Conservation (phyloP, 2,329 filamentous ascomycete genomes). For the Penicillium sclerotigenum region DNA sequence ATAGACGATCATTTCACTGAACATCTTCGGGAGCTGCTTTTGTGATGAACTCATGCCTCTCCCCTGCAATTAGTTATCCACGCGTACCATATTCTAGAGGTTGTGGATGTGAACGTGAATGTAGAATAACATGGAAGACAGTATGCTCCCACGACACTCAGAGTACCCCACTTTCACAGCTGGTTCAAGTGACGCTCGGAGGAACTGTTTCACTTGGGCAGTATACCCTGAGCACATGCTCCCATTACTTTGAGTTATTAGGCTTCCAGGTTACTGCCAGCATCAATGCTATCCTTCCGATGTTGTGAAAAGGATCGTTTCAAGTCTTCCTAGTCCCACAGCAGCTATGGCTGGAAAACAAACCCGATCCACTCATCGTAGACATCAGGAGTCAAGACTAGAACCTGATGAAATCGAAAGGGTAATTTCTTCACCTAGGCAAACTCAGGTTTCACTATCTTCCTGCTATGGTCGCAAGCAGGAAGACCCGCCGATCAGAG, state of each 20-base stretch:
- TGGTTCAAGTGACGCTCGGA: neutral
- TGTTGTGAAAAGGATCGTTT: neutral
- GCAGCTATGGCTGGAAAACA: neutral
- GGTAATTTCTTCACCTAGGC: neutral
- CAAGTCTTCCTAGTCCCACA: conserved; percentile 9
- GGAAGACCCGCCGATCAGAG: neutral
- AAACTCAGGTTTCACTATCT: neutral
- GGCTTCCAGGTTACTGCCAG: neutral
- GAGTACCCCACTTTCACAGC: neutral
- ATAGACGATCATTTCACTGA: neutral
- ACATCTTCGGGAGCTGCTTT: neutral
- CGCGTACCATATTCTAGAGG: neutral
- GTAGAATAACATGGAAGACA: neutral
- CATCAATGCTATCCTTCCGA: neutral
- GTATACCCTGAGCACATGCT: neutral
- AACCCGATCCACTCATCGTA: conserved; percentile 6
- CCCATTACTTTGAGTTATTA: neutral
- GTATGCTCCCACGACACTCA: neutral
- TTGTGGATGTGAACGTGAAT: too few relatives aligned
- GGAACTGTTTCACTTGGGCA: neutral
- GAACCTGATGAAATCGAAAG: neutral
- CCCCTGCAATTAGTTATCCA: neutral
- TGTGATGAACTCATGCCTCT: neutral
- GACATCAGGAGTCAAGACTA: conserved; percentile 5
- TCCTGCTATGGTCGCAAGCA: neutral